Conservation (phyloP, 140 eudicot genomes). For the Flaveria floridana region DNA sequence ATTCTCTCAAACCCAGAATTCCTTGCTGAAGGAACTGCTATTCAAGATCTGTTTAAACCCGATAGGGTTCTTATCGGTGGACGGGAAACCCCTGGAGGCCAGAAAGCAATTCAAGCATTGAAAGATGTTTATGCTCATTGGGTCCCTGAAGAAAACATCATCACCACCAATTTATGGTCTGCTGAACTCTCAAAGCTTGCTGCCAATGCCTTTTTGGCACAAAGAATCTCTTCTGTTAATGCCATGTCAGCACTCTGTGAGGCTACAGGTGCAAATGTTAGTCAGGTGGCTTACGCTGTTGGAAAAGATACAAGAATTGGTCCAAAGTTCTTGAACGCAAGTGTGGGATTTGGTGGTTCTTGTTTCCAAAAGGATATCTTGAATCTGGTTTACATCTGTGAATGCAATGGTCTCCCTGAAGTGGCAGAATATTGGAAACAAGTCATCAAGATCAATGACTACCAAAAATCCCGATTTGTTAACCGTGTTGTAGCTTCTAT, state of each 20-base stretch:
- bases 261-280: constrained; percentile 68
- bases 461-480: constrained; percentile 69
- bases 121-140: constrained; percentile 61
- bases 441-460: constrained; percentile 69
- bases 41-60: constrained; percentile 54
- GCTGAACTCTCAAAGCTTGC: constrained; percentile 81
- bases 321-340: constrained; percentile 62
- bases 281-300: constrained; percentile 57
- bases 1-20: constrained; percentile 67
- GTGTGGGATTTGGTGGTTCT: constrained; percentile 76
- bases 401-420: constrained; percentile 72
- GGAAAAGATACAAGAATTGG: constrained; percentile 72
- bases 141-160: constrained; percentile 67
- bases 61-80: constrained; percentile 74
- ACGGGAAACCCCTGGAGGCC: constrained; percentile 68
- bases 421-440: constrained; percentile 80
- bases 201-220: constrained; percentile 76
- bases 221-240: constrained; percentile 57
- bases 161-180: constrained; percentile 73
- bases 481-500: constrained; percentile 74
- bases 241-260: constrained; percentile 69
- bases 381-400: constrained; percentile 68
- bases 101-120: constrained; percentile 54
- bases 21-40: constrained; percentile 62
- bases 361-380: constrained; percentile 63